Evolutionary conservation across 805 yeast species (phyloP), one percentile per base, ranked within the genome.

Genomic region (Ogataea polymorpha): DNA sequence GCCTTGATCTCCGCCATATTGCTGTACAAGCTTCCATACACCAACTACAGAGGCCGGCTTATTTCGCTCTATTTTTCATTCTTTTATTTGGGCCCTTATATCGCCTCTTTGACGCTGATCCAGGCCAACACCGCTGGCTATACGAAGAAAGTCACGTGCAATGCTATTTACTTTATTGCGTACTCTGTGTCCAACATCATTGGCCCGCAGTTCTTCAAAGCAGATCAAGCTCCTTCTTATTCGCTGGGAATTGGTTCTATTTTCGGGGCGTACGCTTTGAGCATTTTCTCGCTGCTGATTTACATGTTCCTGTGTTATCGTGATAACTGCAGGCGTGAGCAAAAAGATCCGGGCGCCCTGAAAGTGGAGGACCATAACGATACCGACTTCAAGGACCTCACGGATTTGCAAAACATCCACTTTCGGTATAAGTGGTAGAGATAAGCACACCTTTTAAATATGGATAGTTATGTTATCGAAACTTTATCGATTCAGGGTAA

Each of bases 151-250:
- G 69, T 79, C 49, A 71, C 78, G 5, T 71, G 77, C 20, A 75
- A 77, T 39, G 81, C 82, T 5, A 58, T 80, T 25, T 72, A 72
- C 35, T 69, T 84, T 59, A 70, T 83, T 44, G 82, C 79, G 5
- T 85, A 81, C 56, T 78, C 86, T 29, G 74, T 77, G 32, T 86
- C 87, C 12, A 79, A 82, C 58, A 66, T 83, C 28, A 73, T 81
- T 42, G 91, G 90, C 2, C 89, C 93, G 5, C 88, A 82, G 60
- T 71, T 84, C 14, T 85, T 85, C 65, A 70, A 67, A 44, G 61
- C 72, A 0, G 49, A 61, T 11, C 71, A 82, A 43, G 80, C 77
- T n/a, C 89, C 89, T 6, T 55, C 60, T 29, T 85, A 82, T 52
- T 62, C 58, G 9, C 72, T 75, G 13, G 84, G 81, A 7, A 77